Conservation (phyloP, 2,329 filamentous ascomycete species). For the Penicillium sp. region DNA sequence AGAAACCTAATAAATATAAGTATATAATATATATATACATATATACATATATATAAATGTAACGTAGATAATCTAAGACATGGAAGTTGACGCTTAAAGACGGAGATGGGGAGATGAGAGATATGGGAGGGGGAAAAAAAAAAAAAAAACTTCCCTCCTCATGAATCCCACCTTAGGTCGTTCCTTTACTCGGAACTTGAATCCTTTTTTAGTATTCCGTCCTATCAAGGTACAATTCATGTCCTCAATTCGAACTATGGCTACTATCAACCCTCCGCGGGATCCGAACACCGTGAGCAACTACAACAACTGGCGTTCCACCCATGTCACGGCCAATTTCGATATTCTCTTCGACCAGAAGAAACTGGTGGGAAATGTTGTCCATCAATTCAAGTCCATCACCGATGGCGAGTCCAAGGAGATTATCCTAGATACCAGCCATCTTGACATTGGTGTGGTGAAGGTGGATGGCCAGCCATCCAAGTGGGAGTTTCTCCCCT, state of each 20-base stretch:
- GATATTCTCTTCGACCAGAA: conserved; percentile 80
- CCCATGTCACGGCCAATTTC: conserved; percentile 77
- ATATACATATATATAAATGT: no score
- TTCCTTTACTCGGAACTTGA: conserved; percentile 1
- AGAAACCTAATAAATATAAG: not conserved
- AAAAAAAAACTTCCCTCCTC: not conserved
- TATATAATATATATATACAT: not conserved
- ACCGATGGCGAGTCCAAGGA: conserved; percentile 70
- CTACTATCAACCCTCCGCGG: conserved; percentile 50
- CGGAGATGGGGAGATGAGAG: not conserved
- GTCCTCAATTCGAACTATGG: conserved; percentile 38
- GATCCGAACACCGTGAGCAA: conserved; percentile 92
- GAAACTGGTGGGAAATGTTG: conserved; percentile 72
- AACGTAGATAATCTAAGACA: not conserved
- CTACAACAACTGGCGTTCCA: conserved; percentile 82
- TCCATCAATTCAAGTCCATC: conserved; percentile 72
- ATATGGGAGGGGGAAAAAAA: not conserved
- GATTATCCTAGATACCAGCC: conserved; percentile 85
- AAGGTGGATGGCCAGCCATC: conserved; percentile 63
- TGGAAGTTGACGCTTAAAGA: conserved; percentile 13
- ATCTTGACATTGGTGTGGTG: conserved; percentile 70
- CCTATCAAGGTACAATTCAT: conserved; percentile 6
- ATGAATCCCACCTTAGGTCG: conserved; percentile 11
- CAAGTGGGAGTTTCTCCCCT: conserved; percentile 69
- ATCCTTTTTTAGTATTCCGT: conserved; percentile 1